Base-by-base conservation (phyloP, 1,284 basidiomycete genomes). In the Trametes hirsuta region DNA sequence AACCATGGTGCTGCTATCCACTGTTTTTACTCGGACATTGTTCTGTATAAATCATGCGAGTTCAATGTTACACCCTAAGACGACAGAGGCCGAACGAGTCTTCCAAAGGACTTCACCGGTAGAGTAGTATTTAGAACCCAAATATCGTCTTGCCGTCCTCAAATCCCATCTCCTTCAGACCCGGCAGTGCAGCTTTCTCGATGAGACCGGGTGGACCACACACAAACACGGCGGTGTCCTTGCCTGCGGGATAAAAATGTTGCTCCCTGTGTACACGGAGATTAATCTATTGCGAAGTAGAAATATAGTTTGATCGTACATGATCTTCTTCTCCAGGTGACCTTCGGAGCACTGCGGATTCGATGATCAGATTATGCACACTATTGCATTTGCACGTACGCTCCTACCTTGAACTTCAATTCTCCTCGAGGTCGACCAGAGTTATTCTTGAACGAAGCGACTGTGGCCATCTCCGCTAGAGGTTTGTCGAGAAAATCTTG, bases 201-300 rank as follows among this genome's bases (percentile, higher is more conserved):
- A 70, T 65, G 22, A 68, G 55, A 11, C 66, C 65, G 2, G 60
- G 62, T 0, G 67, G 69, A 2, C 69, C 67, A 45, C 69, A 70
- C n/a, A 70, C 24, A 39, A 68, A 61, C 2, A 62, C 62, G 6
- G 35, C 63, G 21, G 63, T 61, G n/a, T 45, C 57, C 6, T 62
- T 51, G 6, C 36, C 59, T 2, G 58, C 58, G 2, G 66, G 61
- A 44, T 66, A 68, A 54, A 68, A 62, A 40, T 68, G 65, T 35
- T 65, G 47, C 56, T 65, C 53, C 66, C 68, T 69, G 49, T 3
- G 34, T 18, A 22, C 47, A 11, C 9, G 4, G 25, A 18, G 1
- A 24, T 18, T 12, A 4, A 40, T 46, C 36, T 8, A 30, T 8
- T 8, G 30, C 30, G 21, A 10, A 8, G 47, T 18, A 24, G 22